A percentile compares a stretch with the other conserved stretches of the same genome.
These are phyloP conservation scores for Blastomyces gilchristii DNA, from an alignment of 2,329 filamentous ascomycete species.

Conservation along the genomic window DNA sequence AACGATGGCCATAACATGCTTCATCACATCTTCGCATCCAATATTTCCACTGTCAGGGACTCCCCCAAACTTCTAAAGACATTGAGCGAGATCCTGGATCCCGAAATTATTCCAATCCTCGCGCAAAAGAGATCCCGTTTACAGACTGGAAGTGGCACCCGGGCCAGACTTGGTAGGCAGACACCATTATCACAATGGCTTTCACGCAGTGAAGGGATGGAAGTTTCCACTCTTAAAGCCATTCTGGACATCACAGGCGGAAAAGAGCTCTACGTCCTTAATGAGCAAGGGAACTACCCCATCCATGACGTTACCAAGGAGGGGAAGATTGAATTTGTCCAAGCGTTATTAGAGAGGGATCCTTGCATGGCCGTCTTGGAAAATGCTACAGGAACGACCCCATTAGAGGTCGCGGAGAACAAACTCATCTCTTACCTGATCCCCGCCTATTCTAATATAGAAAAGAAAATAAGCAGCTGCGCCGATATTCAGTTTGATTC, in stretches of 20 bases:
- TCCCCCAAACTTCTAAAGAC: background rate
- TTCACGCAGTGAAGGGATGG: constrained; percentile 18
- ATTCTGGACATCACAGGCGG: constrained; percentile 45
- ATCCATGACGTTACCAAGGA: constrained; percentile 31
- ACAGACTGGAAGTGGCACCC: background rate
- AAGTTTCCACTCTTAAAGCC: constrained; percentile 38
- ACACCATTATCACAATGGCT: constrained; percentile 11
- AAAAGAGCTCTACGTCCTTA: constrained; percentile 36
- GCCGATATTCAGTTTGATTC: too few relatives aligned
- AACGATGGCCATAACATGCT: constrained; percentile 55
- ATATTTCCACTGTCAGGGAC: background rate
- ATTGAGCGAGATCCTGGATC: constrained; percentile 6
- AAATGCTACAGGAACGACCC: constrained; percentile 65
- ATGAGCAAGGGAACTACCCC: constrained; percentile 36
- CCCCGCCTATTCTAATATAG: constrained; percentile 23
- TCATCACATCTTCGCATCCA: constrained; percentile 43
- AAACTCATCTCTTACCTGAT: constrained; percentile 18
- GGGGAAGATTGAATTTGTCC: constrained; percentile 49
- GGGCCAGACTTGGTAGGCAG: constrained; percentile 7
- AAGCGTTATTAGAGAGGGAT: constrained; percentile 40
- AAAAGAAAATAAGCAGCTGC: background rate
- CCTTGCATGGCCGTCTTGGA: constrained; percentile 57
- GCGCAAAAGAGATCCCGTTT: constrained; percentile 11
- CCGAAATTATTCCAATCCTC: constrained; percentile 10
- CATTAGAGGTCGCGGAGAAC: constrained; percentile 25